Evolutionary conservation across 495 filamentous ascomycete species (phyloP).

Genomic region (Hypomontagnella monticulosa): DNA sequence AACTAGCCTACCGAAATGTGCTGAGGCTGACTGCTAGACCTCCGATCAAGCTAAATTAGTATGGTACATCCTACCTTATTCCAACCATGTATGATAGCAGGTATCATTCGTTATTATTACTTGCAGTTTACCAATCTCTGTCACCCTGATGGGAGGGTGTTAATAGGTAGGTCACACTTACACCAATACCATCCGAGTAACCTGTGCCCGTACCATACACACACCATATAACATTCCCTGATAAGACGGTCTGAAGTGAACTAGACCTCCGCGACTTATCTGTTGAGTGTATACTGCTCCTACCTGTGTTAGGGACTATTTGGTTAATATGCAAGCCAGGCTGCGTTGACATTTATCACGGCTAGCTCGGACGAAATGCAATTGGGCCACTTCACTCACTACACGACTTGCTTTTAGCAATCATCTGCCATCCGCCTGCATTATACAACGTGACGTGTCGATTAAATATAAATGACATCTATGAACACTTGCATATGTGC

Average conservation of each 20-base stretch:
- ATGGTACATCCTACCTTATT: too few relatives aligned
- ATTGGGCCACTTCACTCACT: constrained; percentile 38
- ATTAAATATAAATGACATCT: constrained; percentile 31
- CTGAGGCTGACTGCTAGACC: too few relatives aligned
- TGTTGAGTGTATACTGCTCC: constrained; percentile 33
- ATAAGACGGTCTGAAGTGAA: constrained; percentile 18
- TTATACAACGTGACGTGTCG: constrained; percentile 29
- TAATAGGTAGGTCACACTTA: constrained; percentile 22
- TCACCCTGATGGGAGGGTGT: constrained; percentile 21
- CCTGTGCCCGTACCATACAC: neutral
- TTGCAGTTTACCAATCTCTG: constrained; percentile 1
- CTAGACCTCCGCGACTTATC: neutral
- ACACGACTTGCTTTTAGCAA: constrained; percentile 4
- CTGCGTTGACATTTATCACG: constrained; percentile 32
- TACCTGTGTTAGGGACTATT: constrained; percentile 30
- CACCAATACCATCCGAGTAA: constrained; percentile 33
- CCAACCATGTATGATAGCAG: too few relatives aligned
- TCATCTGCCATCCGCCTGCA: neutral
- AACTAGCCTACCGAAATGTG: neutral
- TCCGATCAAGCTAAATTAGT: too few relatives aligned
- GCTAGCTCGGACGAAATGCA: constrained; percentile 36
- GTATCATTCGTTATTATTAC: neutral
- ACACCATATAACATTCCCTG: constrained; percentile 11
- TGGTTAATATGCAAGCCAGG: constrained; percentile 23
- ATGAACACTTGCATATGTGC: constrained; percentile 25